phyloP scores from a whole-genome alignment of 306 rosid genomes.

The Prunus mongolica region DNA sequence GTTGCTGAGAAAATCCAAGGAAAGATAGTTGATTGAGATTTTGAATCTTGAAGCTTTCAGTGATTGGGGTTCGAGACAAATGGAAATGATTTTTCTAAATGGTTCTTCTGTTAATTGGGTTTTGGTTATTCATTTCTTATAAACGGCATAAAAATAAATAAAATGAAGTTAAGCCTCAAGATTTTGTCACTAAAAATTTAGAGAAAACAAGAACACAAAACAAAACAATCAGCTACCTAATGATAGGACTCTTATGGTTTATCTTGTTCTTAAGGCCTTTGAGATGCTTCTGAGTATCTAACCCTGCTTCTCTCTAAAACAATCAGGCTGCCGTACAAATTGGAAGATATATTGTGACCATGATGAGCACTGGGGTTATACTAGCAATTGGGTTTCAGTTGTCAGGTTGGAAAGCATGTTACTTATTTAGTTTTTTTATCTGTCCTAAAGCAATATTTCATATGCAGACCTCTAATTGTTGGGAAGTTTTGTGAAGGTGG shows the following conservation, averaged over 20 bases:
- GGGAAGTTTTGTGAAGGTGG: slow-evolving; percentile 54
- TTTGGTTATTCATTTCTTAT: not conserved
- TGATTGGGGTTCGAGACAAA: not conserved
- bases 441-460: slow-evolving; percentile 1
- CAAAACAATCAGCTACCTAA: not conserved
- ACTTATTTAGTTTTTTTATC: not conserved
- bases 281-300: not conserved
- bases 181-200: not conserved
- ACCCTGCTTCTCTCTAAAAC: not conserved
- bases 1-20: not conserved
- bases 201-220: not conserved
- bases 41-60: not conserved
- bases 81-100: not conserved
- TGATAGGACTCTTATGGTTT: not conserved
- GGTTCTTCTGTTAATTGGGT: not conserved
- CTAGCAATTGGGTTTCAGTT: slow-evolving; percentile 80
- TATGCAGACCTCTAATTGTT: slow-evolving; percentile 1
- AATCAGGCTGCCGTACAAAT: slow-evolving; percentile 73
- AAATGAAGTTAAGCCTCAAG: not conserved
- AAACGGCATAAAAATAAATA: too few species aligned
- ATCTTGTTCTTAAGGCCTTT: not conserved
- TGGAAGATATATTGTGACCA: slow-evolving; percentile 92
- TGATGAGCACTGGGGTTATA: slow-evolving; percentile 96
- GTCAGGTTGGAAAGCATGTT: slow-evolving; percentile 61
- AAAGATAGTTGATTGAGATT: not conserved